Conservation (phyloP, 164 flowering plant genomes). For the Stephania yunnanensis region DNA sequence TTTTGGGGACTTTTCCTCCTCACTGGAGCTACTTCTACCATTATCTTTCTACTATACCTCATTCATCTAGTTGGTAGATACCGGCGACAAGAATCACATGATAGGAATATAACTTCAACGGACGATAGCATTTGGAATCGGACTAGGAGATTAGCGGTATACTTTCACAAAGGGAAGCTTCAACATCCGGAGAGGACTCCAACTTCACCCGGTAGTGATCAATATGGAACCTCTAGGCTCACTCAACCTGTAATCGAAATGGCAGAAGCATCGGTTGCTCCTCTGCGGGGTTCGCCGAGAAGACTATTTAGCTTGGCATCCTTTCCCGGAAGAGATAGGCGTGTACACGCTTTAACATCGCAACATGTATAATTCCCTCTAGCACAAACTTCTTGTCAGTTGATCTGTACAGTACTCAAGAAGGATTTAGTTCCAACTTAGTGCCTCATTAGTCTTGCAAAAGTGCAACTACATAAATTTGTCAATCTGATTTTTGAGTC, state of each 20-base stretch:
- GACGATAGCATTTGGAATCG: slow-evolving; percentile 10
- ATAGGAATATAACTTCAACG: not conserved
- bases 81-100: not conserved
- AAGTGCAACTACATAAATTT: not conserved
- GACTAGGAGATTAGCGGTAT: not conserved
- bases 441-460: not conserved
- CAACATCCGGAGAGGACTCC: not conserved
- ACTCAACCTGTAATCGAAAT: slow-evolving; percentile 9
- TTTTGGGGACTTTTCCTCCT: slow-evolving; percentile 38
- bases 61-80: not conserved
- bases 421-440: not conserved
- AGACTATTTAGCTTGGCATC: not conserved
- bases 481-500: no score
- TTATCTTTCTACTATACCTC: slow-evolving; percentile 19
- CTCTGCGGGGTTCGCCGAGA: not conserved
- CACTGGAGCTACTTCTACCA: slow-evolving; percentile 20
- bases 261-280: no score
- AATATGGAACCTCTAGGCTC: not conserved
- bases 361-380: not conserved
- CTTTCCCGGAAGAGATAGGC: slow-evolving; percentile 5
- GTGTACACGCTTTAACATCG: not conserved
- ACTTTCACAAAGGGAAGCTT: not conserved
- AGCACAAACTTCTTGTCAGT: not conserved
- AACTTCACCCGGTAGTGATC: not conserved
- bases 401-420: not conserved